These are phyloP conservation scores for Tetraselmis chui DNA, from an alignment of 139 green algal genomes.

Conservation along the genomic window DNA sequence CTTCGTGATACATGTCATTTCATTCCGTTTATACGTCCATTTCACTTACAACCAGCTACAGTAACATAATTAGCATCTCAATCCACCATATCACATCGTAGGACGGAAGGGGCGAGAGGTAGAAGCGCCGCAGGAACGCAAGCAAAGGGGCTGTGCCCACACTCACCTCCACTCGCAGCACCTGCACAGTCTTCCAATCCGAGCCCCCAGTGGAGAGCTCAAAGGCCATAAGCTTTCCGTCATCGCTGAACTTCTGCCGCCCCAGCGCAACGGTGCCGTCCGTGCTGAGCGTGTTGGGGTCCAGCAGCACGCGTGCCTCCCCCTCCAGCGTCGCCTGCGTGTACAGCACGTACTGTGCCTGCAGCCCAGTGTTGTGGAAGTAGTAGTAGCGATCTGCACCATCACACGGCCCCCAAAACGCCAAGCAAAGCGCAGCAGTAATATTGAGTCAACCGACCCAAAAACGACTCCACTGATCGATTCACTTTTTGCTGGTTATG, in stretches of 20 bases:
- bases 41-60: too few species aligned
- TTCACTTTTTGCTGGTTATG: too few species aligned
- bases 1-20: too few species aligned
- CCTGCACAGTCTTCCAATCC: constrained; percentile 23
- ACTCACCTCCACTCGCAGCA: constrained; percentile 11
- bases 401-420: background rate
- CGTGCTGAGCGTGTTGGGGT: constrained; percentile 78
- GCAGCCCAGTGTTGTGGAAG: constrained; percentile 77
- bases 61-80: too few species aligned
- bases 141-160: background rate
- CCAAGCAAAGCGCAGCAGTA: too few species aligned
- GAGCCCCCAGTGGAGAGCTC: constrained; percentile 54
- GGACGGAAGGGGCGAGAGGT: constrained; percentile 12
- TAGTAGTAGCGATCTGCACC: constrained; percentile 66
- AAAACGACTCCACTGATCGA: too few species aligned
- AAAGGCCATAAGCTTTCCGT: constrained; percentile 69
- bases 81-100: background rate
- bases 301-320: constrained; percentile 59
- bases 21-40: too few species aligned
- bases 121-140: constrained; percentile 68
- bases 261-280: constrained; percentile 67
- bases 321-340: constrained; percentile 40
- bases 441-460: too few species aligned
- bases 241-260: constrained; percentile 55
- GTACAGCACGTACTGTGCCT: constrained; percentile 79